Conservation (phyloP, 352 stramenopile species). For the Pythium periplocum region DNA sequence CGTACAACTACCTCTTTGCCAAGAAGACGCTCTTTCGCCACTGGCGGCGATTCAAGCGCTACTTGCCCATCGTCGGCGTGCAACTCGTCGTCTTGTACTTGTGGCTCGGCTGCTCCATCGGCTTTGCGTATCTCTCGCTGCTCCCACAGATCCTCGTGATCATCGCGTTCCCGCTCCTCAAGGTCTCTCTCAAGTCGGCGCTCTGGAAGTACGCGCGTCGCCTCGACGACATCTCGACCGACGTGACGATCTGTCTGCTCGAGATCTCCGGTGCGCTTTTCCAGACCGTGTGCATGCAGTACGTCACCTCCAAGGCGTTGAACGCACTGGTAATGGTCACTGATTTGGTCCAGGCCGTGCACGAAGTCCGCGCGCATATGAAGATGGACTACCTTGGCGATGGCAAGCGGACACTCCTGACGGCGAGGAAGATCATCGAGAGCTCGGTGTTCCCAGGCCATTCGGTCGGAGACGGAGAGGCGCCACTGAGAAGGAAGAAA, state of each 20-base stretch:
- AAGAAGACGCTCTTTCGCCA: not conserved
- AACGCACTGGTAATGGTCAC: constrained; percentile 1
- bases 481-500: no score
- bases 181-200: constrained; percentile 10
- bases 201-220: constrained; percentile 10
- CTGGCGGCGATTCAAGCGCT: constrained; percentile 3
- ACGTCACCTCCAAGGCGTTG: constrained; percentile 1
- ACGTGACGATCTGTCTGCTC: constrained; percentile 16
- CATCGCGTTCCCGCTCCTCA: constrained; percentile 11
- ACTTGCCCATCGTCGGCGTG: constrained; percentile 6
- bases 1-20: constrained; percentile 5
- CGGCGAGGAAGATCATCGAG: constrained; percentile 14
- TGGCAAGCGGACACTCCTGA: constrained; percentile 6
- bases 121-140: constrained; percentile 4
- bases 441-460: not conserved
- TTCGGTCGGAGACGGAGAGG: no score
- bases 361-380: constrained; percentile 5
- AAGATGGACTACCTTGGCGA: constrained; percentile 8
- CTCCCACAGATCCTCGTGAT: constrained; percentile 4
- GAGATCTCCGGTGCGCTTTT: constrained; percentile 17
- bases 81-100: constrained; percentile 13
- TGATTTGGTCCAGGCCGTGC: constrained; percentile 1
- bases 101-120: constrained; percentile 9
- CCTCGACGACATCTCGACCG: constrained; percentile 15
- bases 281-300: constrained; percentile 20